Percentiles rank a stretch among this genome's conserved stretches.
Conservation (phyloP, 192 early-diverging fungal species). For the Gamsiella multidivaricata region DNA sequence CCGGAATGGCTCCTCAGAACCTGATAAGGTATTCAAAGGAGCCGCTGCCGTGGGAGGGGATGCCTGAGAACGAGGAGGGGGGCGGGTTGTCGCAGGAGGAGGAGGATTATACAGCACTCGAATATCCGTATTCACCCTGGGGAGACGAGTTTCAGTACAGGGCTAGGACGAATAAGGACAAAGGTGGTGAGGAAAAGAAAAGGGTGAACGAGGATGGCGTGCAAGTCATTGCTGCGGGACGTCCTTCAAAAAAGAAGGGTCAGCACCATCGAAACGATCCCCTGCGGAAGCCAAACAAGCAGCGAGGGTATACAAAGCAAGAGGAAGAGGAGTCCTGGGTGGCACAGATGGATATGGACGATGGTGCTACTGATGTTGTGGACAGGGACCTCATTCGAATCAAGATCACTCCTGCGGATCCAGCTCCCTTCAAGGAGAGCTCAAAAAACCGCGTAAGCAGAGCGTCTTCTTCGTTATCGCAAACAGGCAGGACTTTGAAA, state of each 20-base stretch:
- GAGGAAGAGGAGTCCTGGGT: background rate
- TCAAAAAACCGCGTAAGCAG: too few species aligned
- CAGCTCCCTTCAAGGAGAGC: background rate
- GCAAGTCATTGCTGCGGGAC: too few species aligned
- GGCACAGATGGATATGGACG: slow-evolving; percentile 6
- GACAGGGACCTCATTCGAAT: background rate
- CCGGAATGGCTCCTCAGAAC: too few species aligned
- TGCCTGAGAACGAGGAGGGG: slow-evolving; percentile 10
- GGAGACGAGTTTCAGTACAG: slow-evolving; percentile 23
- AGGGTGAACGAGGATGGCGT: background rate
- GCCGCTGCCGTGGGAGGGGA: slow-evolving; percentile 39
- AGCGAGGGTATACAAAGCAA: too few species aligned
- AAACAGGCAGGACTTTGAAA: slow-evolving; percentile 1
- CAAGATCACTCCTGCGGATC: background rate
- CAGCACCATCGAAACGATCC: background rate
- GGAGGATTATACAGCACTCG: background rate
- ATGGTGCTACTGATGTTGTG: slow-evolving; percentile 1
- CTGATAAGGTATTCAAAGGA: slow-evolving; percentile 14
- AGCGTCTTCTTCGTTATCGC: too few species aligned
- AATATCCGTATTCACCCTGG: slow-evolving; percentile 20
- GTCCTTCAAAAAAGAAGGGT: too few species aligned
- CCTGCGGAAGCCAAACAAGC: background rate
- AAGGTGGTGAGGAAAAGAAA: background rate
- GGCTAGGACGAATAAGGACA: background rate
- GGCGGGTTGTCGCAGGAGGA: background rate